Base-by-base conservation (phyloP, 179 eudicot species). In the Silene noctiflora region DNA sequence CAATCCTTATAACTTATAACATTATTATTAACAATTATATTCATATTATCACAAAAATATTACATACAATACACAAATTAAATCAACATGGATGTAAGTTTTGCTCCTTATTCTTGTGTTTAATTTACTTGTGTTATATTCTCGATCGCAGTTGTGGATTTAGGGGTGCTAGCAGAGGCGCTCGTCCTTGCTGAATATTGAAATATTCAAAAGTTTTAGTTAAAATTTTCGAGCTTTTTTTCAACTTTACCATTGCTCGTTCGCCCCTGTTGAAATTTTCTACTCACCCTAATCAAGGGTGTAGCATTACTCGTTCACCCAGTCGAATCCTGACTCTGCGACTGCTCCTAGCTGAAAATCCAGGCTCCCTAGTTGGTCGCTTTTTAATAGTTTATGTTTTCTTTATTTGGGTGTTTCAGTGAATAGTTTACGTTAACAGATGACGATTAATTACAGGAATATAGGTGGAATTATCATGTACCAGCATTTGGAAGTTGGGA, bases 401-500 rank as follows among this genome's bases (percentile, higher is more conserved):
- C 17, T 13, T 31, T 56, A n/a, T 59, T 20, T 19, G n/a, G 22
- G 0, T 21, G 58, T 51, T 12, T 14, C 19, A 51, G 58, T 51
- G 5, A 51, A 51, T 51, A 51, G n/a, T 51, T 51, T 51, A 51
- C 58, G 58, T 51, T 10, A 51, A 51, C 46, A 1, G n/a, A n/a
- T 46, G 58, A 46, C 16, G 22, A 39, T 10, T 13, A 3, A 66
- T 58, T 17, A 48, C 80, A 77, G 80, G 80, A 77, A 44, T 77
- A 77, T 9, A 77, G 79, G 65, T 78, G 84, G 84, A 78, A 75
- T 66, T 65, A 78, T 19, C 79, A 82, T 60, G 84, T 85, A 8
- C 86, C 88, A 3, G 85, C 81, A 67, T 85, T 83, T 67, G 86
- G 88, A 62, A 77, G 81, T 44, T 85, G 86, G 88, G 88, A 83